These are phyloP conservation scores for Fusarium tupiense DNA, from an alignment of 2,329 filamentous ascomycete genomes.

Conservation along the genomic window DNA sequence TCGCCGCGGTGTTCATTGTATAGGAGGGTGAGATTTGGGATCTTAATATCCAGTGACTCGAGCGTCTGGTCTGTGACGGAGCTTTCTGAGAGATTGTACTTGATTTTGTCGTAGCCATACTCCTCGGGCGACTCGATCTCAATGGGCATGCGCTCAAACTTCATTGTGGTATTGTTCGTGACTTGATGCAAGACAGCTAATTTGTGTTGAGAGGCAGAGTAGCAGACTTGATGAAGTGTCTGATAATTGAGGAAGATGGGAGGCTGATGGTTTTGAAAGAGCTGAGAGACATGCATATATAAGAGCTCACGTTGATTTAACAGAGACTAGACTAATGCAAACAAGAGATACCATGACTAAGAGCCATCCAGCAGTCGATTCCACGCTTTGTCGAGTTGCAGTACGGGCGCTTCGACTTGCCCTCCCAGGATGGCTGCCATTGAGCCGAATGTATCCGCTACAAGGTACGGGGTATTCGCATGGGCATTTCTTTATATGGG, in stretches of 20 bases:
- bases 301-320: background rate
- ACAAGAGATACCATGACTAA: background rate
- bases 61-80: background rate
- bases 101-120: background rate
- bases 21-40: background rate
- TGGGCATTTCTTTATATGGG: too few species aligned
- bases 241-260: background rate
- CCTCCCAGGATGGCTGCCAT: background rate
- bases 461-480: too few species aligned
- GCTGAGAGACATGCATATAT: background rate
- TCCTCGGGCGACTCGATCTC: background rate
- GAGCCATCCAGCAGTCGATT: background rate
- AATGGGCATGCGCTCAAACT: slow-evolving; percentile 2
- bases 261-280: too few species aligned
- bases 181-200: fast-evolving
- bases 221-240: too few species aligned
- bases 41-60: background rate
- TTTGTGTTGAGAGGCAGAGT: background rate
- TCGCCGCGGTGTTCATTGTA: background rate
- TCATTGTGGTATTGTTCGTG: background rate
- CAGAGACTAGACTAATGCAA: too few species aligned
- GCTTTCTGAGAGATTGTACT: background rate
- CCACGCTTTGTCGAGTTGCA: too few species aligned
- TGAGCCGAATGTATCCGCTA: background rate
- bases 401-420: background rate